Conservation (phyloP, 1,139 yeast genomes). For the Taphrina betulina region DNA sequence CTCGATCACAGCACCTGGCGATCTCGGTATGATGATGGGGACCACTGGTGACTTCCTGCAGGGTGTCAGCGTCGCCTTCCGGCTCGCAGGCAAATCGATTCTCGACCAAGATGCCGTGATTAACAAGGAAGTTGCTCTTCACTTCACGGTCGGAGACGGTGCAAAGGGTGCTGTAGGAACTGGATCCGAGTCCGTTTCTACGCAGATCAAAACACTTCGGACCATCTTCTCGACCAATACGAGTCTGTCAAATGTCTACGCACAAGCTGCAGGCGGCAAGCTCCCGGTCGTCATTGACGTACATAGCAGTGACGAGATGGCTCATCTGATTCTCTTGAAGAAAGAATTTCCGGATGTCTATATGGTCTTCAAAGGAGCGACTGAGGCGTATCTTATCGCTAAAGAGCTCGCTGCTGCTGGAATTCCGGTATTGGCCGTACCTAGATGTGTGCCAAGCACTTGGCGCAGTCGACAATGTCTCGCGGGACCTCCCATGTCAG, state of each 20-base stretch:
- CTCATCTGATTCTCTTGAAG: conserved; percentile 14
- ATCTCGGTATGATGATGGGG: neutral
- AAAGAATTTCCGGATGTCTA: conserved; percentile 5
- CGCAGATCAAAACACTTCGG: conserved; percentile 12
- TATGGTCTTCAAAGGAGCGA: conserved; percentile 18
- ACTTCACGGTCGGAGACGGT: conserved; percentile 12
- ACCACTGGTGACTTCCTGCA: conserved; percentile 12
- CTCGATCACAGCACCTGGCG: conserved; percentile 10
- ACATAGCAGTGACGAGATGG: conserved; percentile 17
- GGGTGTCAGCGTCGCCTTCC: conserved; percentile 17
- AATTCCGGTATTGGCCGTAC: conserved; percentile 8
- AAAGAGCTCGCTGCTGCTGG: conserved; percentile 10
- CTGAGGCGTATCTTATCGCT: conserved; percentile 15
- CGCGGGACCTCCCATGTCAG: conserved; percentile 23
- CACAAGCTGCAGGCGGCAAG: conserved; percentile 4
- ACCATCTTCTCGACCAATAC: neutral
- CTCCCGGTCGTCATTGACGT: conserved; percentile 8
- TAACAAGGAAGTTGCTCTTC: conserved; percentile 10
- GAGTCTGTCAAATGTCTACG: conserved; percentile 8
- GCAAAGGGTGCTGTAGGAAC: conserved; percentile 9
- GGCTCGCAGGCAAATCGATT: neutral
- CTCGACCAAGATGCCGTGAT: conserved; percentile 7
- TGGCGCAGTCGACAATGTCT: conserved; percentile 13
- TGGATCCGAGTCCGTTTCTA: conserved; percentile 6
- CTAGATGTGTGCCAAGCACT: conserved; percentile 11